Base-by-base conservation (phyloP, 768 basidiomycete species). In the Clathrus columnatus region DNA sequence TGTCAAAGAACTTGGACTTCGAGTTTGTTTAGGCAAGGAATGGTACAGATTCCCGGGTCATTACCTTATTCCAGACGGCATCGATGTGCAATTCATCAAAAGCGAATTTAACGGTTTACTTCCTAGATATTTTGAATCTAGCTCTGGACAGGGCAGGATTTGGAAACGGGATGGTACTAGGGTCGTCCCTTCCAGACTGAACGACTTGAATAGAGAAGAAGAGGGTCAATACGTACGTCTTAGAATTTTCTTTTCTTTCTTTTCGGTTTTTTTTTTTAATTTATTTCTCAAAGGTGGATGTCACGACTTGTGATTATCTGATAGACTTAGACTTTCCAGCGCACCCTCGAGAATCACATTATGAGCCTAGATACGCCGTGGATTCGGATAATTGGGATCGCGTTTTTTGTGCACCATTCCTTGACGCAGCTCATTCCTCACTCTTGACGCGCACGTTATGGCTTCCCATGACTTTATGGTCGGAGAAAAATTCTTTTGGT, bases 31-130 rank as follows among this genome's bases (percentile, higher is more conserved):
- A 50, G 91, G 86, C 48, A 94, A 93, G 67, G 96, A 99, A 70
- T 99, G 96, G 96, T 75, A 97, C 65, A 79, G 95, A 21, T 99
- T 92, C 75, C 89, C 93, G 2, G 82, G 91, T 3, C 86, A 87
- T 66, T 97, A 87, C 68, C 77, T 95, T 48, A 78, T 98, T 20
- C 93, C 94, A 1, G 79, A 84, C 56, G 87, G 82, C 24, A 72
- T 98, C 56, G 76, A 81, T 24, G 82, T 95, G n/a, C 78, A 85
- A 56, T 97, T 92, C 69, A 74, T 98, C 67, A 89, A 92, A 73
- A 92, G 87, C 68, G 91, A 87, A 56, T 97, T 98, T 61, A 78
- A 84, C 59, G 95, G 92, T 8, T 77, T 91, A 64, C 73, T 99
- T 59, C 96, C 96, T 14, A 80, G 84, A 18, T 86, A 88, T 66